Conservation (phyloP, 23 red algal species). For the Cyanidium caldarium region DNA sequence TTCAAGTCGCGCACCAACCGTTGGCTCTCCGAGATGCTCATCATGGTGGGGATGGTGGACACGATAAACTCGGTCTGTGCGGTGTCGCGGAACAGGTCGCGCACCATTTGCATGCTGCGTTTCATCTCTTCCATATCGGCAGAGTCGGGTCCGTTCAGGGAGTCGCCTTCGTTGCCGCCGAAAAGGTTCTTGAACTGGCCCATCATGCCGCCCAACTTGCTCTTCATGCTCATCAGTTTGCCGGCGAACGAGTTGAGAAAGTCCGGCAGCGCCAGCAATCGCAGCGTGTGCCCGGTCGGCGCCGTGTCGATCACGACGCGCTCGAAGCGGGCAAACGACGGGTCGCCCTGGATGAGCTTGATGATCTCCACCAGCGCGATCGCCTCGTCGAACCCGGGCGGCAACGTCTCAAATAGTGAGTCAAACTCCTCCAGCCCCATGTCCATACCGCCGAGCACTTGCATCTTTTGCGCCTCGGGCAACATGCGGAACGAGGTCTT, state of each 20-base stretch:
- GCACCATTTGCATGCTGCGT: conserved; percentile 68
- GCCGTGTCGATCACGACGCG: conserved; percentile 91
- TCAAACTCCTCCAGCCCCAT: conserved; percentile 85
- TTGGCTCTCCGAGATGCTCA: conserved; percentile 74
- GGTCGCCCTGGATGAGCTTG: conserved; percentile 73
- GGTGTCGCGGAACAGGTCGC: conserved; percentile 66
- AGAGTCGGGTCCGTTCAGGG: conserved; percentile 13
- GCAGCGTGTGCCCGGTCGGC: conserved; percentile 82
- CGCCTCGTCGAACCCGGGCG: conserved; percentile 94
- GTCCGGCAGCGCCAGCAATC: conserved; percentile 73
- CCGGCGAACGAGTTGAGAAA: conserved; percentile 88
- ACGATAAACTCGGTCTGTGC: conserved; percentile 95
- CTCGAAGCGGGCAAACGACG: conserved; percentile 54
- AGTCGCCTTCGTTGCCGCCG: conserved; percentile 17
- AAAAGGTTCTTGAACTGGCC: conserved; percentile 86
- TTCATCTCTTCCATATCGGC: conserved; percentile 89
- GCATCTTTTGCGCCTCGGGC: conserved; percentile 4
- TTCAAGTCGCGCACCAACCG: conserved; percentile 58
- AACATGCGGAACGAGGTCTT: conserved; percentile 50
- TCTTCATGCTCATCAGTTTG: conserved; percentile 75
- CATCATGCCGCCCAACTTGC: conserved; percentile 49
- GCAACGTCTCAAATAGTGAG: conserved; percentile 67
- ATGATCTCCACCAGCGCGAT: conserved; percentile 90
- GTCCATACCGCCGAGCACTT: conserved; percentile 16
- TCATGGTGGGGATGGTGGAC: conserved; percentile 97